These are phyloP conservation scores for Phytophthora fragariae DNA, from an alignment of 352 stramenopile species.

Conservation along the genomic window DNA sequence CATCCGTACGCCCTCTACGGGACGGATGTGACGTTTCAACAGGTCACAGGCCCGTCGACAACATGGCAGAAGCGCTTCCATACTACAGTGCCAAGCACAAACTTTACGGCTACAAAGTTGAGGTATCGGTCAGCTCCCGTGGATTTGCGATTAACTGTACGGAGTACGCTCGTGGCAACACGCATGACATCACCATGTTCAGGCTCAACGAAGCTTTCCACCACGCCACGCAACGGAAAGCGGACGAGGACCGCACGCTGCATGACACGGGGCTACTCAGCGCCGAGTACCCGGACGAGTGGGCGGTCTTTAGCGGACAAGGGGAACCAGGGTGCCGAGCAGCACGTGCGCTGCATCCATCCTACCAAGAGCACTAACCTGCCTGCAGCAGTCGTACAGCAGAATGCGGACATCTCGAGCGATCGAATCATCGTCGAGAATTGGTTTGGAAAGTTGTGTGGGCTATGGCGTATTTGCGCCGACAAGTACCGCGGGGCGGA, in stretches of 20 bases:
- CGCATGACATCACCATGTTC: neutral
- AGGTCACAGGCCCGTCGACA: too few relatives aligned
- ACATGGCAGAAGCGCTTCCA: too few relatives aligned
- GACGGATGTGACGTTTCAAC: too few relatives aligned
- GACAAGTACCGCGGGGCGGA: conserved; percentile 4
- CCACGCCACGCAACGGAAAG: neutral
- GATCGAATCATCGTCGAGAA: conserved; percentile 15
- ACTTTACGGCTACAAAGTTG: neutral
- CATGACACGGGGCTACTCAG: neutral
- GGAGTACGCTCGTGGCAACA: neutral
- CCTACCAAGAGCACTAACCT: conserved; percentile 3
- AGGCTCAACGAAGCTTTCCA: neutral
- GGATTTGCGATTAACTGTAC: neutral
- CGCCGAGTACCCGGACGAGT: neutral
- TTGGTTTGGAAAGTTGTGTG: conserved; percentile 10
- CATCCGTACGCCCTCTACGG: too few relatives aligned
- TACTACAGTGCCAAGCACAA: neutral
- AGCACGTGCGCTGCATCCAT: conserved; percentile 11
- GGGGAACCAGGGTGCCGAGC: neutral
- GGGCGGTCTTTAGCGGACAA: conserved; percentile 9
- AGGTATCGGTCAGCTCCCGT: neutral
- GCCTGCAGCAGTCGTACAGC: neutral
- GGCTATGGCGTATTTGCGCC: conserved; percentile 2
- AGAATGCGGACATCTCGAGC: conserved; percentile 8
- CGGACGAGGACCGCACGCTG: neutral